phyloP scores from a whole-genome alignment of 2,329 filamentous ascomycete species.

The Epichloe festucae region DNA sequence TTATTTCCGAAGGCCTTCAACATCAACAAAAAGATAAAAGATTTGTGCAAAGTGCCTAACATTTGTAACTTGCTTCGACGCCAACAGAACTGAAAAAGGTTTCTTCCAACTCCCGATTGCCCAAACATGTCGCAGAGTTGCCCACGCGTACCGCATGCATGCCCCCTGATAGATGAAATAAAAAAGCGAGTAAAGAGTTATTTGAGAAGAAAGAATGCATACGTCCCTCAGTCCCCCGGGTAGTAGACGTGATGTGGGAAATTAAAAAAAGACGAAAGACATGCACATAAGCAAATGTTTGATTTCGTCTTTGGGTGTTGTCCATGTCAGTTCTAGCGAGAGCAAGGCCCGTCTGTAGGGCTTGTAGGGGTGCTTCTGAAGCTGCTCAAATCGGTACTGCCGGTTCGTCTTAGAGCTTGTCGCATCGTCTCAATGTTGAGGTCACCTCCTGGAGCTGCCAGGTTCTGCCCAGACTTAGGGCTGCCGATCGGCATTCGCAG shows the following conservation, averaged over 20 bases:
- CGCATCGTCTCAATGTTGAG: constrained; percentile 89
- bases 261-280: not conserved
- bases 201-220: constrained; percentile 4
- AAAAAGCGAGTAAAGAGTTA: constrained; percentile 1
- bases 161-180: not conserved
- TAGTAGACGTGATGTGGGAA: not conserved
- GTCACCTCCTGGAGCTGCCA: constrained; percentile 40
- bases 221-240: not conserved
- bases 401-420: constrained; percentile 74
- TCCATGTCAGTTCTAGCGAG: constrained; percentile 11
- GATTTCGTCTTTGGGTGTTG: not conserved
- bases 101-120: constrained; percentile 5
- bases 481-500: constrained; percentile 47
- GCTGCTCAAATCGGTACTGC: constrained; percentile 61
- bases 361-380: constrained; percentile 44
- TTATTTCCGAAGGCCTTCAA: not conserved
- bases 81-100: not conserved
- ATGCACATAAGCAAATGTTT: not conserved
- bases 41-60: not conserved
- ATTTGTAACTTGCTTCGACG: constrained; percentile 3
- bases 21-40: not conserved
- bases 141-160: not conserved
- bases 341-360: constrained; percentile 33
- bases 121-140: constrained; percentile 2
- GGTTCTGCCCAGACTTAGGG: constrained; percentile 42